These are phyloP conservation scores for Mycosphaerella sp. DNA, from an alignment of 2,329 filamentous ascomycete species.

Conservation along the genomic window DNA sequence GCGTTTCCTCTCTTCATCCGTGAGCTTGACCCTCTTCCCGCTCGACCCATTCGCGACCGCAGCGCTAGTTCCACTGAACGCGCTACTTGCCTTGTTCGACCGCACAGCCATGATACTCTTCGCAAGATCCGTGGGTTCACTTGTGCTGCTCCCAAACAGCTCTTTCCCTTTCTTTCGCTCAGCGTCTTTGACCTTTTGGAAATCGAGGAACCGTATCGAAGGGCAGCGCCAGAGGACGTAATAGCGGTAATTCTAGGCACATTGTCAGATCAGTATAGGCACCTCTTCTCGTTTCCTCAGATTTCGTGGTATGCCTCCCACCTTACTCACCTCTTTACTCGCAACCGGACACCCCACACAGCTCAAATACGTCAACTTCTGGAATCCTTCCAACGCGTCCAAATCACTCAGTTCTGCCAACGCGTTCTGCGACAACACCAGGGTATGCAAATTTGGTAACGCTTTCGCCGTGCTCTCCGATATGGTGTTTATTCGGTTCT, in stretches of 20 bases:
- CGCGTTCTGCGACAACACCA: constrained; percentile 79
- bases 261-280: not conserved
- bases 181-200: constrained; percentile 78
- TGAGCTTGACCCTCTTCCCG: constrained; percentile 48
- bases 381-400: constrained; percentile 66
- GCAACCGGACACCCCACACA: constrained; percentile 83
- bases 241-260: constrained; percentile 74
- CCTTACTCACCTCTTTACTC: constrained; percentile 72
- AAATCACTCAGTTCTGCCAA: constrained; percentile 79
- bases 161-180: constrained; percentile 71
- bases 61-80: constrained; percentile 46
- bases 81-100: constrained; percentile 47
- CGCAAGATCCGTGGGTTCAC: constrained; percentile 74
- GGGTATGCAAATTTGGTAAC: constrained; percentile 72
- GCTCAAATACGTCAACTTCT: constrained; percentile 69
- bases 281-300: not conserved
- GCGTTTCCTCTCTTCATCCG: constrained; percentile 77
- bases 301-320: too few species aligned
- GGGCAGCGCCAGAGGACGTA: constrained; percentile 88
- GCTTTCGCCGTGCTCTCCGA: constrained; percentile 67
- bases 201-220: constrained; percentile 83
- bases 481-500: constrained; percentile 80
- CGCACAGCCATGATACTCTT: constrained; percentile 79
- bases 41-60: constrained; percentile 37
- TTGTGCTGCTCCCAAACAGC: constrained; percentile 68